Evolutionary conservation across 345 rosid genomes (phyloP).

Genomic region (Syzygium aromaticum): DNA sequence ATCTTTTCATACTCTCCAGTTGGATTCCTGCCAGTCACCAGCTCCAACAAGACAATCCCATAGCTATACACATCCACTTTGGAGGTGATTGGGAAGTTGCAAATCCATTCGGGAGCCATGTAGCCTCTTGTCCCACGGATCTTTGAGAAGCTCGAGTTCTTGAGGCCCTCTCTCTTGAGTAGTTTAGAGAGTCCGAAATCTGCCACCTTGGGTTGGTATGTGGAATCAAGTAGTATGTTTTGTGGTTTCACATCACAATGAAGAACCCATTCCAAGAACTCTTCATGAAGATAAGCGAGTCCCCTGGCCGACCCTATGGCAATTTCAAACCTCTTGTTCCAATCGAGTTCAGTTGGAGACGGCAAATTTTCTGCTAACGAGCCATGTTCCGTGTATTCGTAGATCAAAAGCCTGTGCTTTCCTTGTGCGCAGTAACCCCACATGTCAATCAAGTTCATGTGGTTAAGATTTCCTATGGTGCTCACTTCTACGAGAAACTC

Average conservation of each 20-base stretch:
- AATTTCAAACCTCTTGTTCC: conserved; percentile 9
- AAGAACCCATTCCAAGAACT: background rate
- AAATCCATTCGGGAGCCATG: background rate
- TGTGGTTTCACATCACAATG: background rate
- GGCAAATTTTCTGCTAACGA: conserved; percentile 3
- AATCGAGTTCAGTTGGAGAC: conserved; percentile 1
- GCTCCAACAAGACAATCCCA: conserved; percentile 15
- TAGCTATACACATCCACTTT: conserved; percentile 36
- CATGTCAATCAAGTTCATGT: conserved; percentile 14
- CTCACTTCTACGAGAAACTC: conserved; percentile 18
- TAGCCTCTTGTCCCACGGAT: background rate
- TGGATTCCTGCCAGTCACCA: conserved; percentile 1
- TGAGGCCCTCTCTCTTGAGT: background rate
- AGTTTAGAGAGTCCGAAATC: background rate
- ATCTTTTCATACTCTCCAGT: background rate
- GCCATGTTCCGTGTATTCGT: conserved; percentile 8
- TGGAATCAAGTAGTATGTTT: background rate
- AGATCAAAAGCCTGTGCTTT: conserved; percentile 15
- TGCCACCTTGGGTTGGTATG: background rate
- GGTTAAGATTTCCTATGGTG: conserved; percentile 18
- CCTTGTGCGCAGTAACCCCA: conserved; percentile 18
- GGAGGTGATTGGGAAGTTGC: conserved; percentile 13
- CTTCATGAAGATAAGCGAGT: background rate
- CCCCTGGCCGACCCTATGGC: background rate
- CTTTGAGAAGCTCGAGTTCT: background rate